Conservation (phyloP, 257 asterid species). For the Craterostigma plantagineum region DNA sequence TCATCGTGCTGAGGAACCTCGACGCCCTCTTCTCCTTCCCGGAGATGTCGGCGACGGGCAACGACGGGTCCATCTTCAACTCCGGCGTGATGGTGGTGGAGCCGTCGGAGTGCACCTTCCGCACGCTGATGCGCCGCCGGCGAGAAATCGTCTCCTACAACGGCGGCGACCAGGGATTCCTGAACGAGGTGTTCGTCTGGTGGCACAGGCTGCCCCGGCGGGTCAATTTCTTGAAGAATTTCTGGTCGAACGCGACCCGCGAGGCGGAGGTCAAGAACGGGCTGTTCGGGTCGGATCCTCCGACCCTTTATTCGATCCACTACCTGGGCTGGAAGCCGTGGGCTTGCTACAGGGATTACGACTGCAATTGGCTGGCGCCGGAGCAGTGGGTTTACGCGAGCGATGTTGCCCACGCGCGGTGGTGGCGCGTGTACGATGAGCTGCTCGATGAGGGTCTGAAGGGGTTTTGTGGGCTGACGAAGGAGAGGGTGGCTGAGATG, state of each 20-base stretch:
- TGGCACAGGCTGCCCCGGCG: conserved; percentile 84
- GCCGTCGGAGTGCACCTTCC: conserved; percentile 75
- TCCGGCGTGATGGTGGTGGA: conserved; percentile 77
- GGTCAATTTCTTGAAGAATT: conserved; percentile 58
- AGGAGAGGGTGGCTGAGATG: conserved; percentile 39
- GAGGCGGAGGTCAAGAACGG: conserved; percentile 43
- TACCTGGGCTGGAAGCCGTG: conserved; percentile 78
- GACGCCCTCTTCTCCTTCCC: conserved; percentile 63
- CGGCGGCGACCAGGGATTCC: conserved; percentile 85
- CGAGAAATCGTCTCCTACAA: conserved; percentile 58
- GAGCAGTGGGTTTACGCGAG: conserved; percentile 60
- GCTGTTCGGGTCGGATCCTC: conserved; percentile 58
- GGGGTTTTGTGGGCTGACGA: conserved; percentile 30
- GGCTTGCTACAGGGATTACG: conserved; percentile 73
- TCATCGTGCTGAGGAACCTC: conserved; percentile 43
- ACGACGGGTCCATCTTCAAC: conserved; percentile 54
- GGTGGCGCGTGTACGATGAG: conserved; percentile 71
- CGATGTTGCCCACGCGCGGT: conserved; percentile 45
- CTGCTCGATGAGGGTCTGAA: conserved; percentile 37
- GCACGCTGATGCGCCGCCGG: conserved; percentile 31
- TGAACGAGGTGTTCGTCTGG: conserved; percentile 69
- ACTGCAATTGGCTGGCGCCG: conserved; percentile 53
- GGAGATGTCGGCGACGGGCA: conserved; percentile 74
- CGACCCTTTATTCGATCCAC: conserved; percentile 47
- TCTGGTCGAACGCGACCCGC: conserved; percentile 42